A percentile compares a stretch with the other conserved stretches of the same genome.
phyloP scores from a whole-genome alignment of 2,329 filamentous ascomycete species.

The Amauroascus verrucosus region DNA sequence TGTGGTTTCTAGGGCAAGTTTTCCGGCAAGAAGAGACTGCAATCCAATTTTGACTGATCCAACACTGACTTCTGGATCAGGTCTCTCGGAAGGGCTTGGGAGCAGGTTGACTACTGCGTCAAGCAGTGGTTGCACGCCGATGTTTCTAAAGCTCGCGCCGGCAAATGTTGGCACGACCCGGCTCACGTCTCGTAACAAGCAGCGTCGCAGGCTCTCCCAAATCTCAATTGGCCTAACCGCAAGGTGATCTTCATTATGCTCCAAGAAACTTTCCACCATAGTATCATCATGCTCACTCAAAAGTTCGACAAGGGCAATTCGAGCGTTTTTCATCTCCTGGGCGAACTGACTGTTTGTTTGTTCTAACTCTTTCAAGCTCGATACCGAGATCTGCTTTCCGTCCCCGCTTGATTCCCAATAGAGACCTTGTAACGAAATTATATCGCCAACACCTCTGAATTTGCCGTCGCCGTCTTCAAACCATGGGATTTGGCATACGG shows the following conservation, averaged over 20 bases:
- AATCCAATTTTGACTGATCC: slow-evolving; percentile 49
- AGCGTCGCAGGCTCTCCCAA: slow-evolving; percentile 61
- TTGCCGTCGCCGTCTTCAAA: slow-evolving; percentile 64
- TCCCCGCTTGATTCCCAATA: slow-evolving; percentile 60
- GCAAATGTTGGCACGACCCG: slow-evolving; percentile 77
- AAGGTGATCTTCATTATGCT: slow-evolving; percentile 61
- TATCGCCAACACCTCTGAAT: slow-evolving; percentile 76
- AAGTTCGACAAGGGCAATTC: slow-evolving; percentile 67
- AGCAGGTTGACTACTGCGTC: slow-evolving; percentile 82
- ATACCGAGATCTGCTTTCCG: slow-evolving; percentile 51
- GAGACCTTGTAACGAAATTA: slow-evolving; percentile 63
- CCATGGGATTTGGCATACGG: slow-evolving; percentile 92
- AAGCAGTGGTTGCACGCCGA: slow-evolving; percentile 83
- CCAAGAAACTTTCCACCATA: slow-evolving; percentile 75
- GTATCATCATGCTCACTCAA: slow-evolving; percentile 81
- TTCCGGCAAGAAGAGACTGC: slow-evolving; percentile 39
- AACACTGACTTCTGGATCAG: slow-evolving; percentile 66
- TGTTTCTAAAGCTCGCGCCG: slow-evolving; percentile 85
- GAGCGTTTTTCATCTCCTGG: slow-evolving; percentile 62
- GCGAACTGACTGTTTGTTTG: slow-evolving; percentile 42
- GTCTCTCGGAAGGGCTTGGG: slow-evolving; percentile 69
- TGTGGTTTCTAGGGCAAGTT: slow-evolving; percentile 32
- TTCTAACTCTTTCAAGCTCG: slow-evolving; percentile 46
- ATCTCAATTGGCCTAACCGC: slow-evolving; percentile 57
- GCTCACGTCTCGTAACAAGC: slow-evolving; percentile 54